phyloP scores from a whole-genome alignment of 768 basidiomycete species.

The Rhodotorula sphaerocarpa region DNA sequence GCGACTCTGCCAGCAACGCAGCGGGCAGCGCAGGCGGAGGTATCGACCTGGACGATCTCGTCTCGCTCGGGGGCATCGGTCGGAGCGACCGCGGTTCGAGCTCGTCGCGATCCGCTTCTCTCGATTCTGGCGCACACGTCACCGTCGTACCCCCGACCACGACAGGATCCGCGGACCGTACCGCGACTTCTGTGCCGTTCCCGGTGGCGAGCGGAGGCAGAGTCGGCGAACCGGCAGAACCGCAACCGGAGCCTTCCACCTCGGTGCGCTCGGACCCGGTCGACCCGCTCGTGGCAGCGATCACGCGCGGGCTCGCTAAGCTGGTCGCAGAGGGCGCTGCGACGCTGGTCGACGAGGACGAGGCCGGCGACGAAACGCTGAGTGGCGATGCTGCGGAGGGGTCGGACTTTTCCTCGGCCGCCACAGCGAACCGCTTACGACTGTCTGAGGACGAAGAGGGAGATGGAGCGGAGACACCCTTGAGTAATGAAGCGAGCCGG shows the following conservation, averaged over 20 bases:
- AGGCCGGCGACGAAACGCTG: not conserved
- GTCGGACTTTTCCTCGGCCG: too few species aligned
- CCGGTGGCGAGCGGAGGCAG: too few species aligned
- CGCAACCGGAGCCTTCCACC: too few species aligned
- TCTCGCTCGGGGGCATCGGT: not conserved
- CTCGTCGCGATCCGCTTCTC: not conserved
- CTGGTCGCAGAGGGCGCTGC: not conserved
- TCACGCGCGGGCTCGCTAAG: conserved; percentile 18
- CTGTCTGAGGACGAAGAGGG: not conserved
- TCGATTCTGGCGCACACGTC: not conserved
- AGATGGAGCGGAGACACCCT: not conserved
- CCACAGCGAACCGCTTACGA: too few species aligned
- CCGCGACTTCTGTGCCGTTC: too few species aligned
- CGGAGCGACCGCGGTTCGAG: too few species aligned
- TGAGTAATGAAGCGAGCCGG: not conserved
- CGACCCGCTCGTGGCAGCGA: conserved; percentile 15
- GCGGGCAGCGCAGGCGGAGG: not conserved
- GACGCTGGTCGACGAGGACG: not conserved
- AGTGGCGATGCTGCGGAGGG: not conserved
- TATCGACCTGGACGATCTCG: conserved; percentile 16
- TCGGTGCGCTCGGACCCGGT: too few species aligned
- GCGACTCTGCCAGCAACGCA: not conserved
- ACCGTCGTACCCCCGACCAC: not conserved
- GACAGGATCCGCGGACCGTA: not conserved
- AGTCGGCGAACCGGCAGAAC: too few species aligned